Evolutionary conservation across 1,284 basidiomycete species (phyloP).

Genomic region (Rhodotorula sp.): DNA sequence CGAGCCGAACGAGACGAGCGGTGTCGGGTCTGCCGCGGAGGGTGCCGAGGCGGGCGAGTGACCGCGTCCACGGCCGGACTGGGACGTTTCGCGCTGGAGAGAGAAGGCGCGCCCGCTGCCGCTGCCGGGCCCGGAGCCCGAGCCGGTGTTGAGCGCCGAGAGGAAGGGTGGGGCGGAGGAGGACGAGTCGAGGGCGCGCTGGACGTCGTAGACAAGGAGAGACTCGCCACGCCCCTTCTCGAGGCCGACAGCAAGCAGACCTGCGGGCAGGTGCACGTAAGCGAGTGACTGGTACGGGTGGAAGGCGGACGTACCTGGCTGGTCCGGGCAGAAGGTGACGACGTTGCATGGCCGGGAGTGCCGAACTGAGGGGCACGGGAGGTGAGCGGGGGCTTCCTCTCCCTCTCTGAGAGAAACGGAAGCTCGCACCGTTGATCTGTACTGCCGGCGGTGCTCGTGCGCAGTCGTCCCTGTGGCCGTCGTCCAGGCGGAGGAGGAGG

Average conservation of each 20-base stretch:
- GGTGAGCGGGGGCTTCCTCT: neutral
- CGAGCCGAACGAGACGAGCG: slow-evolving; percentile 39
- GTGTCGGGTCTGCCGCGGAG: slow-evolving; percentile 21
- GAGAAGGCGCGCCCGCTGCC: slow-evolving; percentile 6
- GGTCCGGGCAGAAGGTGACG: slow-evolving; percentile 38
- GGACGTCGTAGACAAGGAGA: slow-evolving; percentile 43
- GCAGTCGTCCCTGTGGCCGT: neutral
- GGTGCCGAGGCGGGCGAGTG: slow-evolving; percentile 10
- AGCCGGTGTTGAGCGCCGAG: neutral
- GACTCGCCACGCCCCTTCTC: slow-evolving; percentile 46
- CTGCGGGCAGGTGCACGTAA: neutral
- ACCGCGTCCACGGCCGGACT: slow-evolving; percentile 7
- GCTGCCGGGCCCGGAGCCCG: neutral
- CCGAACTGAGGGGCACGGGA: slow-evolving; percentile 25
- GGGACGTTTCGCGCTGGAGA: slow-evolving; percentile 20
- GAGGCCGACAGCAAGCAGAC: slow-evolving; percentile 43
- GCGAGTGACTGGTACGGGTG: fast-evolving
- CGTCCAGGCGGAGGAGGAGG: slow-evolving; percentile 34
- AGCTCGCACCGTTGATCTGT: slow-evolving; percentile 32
- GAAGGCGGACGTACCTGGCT: slow-evolving; percentile 21
- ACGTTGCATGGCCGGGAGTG: slow-evolving; percentile 44
- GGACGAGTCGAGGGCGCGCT: slow-evolving; percentile 20
- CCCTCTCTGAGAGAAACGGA: fast-evolving
- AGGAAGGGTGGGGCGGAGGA: neutral
- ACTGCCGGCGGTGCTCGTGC: slow-evolving; percentile 5